phyloP scores from a whole-genome alignment of 129 eudicot species.

The Escallonia rubra region DNA sequence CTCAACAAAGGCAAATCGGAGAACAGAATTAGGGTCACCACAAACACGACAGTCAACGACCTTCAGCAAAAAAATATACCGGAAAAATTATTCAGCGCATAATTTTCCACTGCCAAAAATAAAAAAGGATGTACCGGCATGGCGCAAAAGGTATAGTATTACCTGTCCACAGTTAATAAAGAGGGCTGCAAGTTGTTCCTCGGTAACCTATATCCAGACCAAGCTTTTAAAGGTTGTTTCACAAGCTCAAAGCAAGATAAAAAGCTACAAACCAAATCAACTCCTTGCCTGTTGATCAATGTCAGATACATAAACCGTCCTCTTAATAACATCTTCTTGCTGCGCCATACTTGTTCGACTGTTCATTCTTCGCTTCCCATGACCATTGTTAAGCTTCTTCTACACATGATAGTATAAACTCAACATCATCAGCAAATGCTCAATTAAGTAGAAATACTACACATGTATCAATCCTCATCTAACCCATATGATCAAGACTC shows the following conservation, averaged over 20 bases:
- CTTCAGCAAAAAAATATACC: slow-evolving; percentile 27
- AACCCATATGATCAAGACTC: neutral
- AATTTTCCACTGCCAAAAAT: neutral
- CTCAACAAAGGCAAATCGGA: slow-evolving; percentile 95
- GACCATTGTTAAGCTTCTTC: slow-evolving; percentile 54
- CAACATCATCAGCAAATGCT: slow-evolving; percentile 7
- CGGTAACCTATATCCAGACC: slow-evolving; percentile 68
- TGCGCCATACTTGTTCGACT: slow-evolving; percentile 81
- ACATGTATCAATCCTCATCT: no score
- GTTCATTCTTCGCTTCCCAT: slow-evolving; percentile 66
- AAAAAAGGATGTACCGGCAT: neutral
- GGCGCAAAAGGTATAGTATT: neutral
- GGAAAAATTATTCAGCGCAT: neutral
- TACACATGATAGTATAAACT: slow-evolving; percentile 19
- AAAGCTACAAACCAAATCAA: neutral
- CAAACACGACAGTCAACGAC: slow-evolving; percentile 99
- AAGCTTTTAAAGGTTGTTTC: slow-evolving; percentile 3
- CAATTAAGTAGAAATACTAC: no score
- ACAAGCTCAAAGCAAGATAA: neutral
- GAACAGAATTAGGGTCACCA: slow-evolving; percentile 97
- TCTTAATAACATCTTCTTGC: slow-evolving; percentile 71
- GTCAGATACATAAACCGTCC: slow-evolving; percentile 95
- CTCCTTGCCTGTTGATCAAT: slow-evolving; percentile 80
- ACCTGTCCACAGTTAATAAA: slow-evolving; percentile 95
- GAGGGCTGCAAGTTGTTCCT: slow-evolving; percentile 94